Conservation (phyloP, 768 basidiomycete species). For the Strobilomyces confusus region DNA sequence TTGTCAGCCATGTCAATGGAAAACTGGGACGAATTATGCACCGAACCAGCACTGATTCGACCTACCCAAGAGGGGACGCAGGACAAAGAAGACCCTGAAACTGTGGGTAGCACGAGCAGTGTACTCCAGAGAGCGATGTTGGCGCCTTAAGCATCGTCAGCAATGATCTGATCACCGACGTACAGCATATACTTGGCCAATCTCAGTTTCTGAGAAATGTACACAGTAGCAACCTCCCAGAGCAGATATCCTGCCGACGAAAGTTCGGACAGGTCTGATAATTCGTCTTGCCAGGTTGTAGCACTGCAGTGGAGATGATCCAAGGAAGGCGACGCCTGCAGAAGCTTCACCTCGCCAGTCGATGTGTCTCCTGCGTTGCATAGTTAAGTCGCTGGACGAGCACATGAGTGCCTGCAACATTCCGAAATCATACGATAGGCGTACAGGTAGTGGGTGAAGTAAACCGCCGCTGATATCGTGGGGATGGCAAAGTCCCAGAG, state of each 20-base stretch:
- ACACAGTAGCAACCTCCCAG: slow-evolving; percentile 65
- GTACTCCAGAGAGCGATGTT: slow-evolving; percentile 61
- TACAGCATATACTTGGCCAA: slow-evolving; percentile 47
- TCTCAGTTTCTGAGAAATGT: slow-evolving; percentile 57
- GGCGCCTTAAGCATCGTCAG: slow-evolving; percentile 31
- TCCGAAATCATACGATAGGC: slow-evolving; percentile 11
- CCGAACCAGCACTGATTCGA: slow-evolving; percentile 2
- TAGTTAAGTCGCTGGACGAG: slow-evolving; percentile 57
- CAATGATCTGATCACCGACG: not conserved
- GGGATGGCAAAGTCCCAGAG: slow-evolving; percentile 50
- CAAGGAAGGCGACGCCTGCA: not conserved
- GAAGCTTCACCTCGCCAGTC: slow-evolving; percentile 44
- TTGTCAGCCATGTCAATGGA: not conserved
- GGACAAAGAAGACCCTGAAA: slow-evolving; percentile 59
- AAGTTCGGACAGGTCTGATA: not conserved
- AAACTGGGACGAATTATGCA: not conserved
- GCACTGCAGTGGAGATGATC: slow-evolving; percentile 33
- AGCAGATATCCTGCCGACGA: slow-evolving; percentile 44
- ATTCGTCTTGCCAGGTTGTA: slow-evolving; percentile 50
- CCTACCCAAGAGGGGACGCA: slow-evolving; percentile 57
- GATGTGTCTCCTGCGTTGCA: slow-evolving; percentile 45
- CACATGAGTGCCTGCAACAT: not conserved
- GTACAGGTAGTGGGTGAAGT: slow-evolving; percentile 65
- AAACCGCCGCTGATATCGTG: slow-evolving; percentile 58
- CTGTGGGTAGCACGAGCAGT: slow-evolving; percentile 51